phyloP scores from a whole-genome alignment of 2,329 filamentous ascomycete species.

The Atkinsonella hypoxylon region DNA sequence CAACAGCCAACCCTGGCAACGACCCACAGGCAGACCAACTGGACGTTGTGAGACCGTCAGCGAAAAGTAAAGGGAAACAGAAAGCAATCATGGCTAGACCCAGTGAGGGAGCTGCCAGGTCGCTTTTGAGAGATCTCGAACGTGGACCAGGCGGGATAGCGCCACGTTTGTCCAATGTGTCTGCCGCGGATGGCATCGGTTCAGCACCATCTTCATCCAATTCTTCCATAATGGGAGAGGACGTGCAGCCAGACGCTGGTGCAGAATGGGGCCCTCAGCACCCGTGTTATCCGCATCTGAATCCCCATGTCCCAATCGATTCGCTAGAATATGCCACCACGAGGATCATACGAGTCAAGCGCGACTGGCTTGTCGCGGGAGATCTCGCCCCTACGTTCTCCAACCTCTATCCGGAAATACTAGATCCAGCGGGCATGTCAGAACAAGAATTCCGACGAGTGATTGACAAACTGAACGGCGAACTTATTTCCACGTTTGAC shows the following conservation, averaged over 20 bases:
- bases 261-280: slow-evolving; percentile 88
- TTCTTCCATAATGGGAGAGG: slow-evolving; percentile 51
- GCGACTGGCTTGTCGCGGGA: slow-evolving; percentile 84
- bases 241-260: slow-evolving; percentile 54
- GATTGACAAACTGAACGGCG: slow-evolving; percentile 69
- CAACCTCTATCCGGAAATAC: slow-evolving; percentile 90
- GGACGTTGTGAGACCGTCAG: neutral
- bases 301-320: slow-evolving; percentile 73
- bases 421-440: slow-evolving; percentile 69
- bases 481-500: slow-evolving; percentile 65
- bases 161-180: slow-evolving; percentile 34
- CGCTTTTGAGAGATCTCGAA: slow-evolving; percentile 41
- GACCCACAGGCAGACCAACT: neutral
- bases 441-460: slow-evolving; percentile 80
- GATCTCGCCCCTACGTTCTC: slow-evolving; percentile 89
- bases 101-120: slow-evolving; percentile 21
- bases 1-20: neutral
- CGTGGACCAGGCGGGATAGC: slow-evolving; percentile 36
- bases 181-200: slow-evolving; percentile 38
- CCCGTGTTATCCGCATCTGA: slow-evolving; percentile 87
- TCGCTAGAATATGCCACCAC: slow-evolving; percentile 67
- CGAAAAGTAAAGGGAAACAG: slow-evolving; percentile 37
- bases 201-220: slow-evolving; percentile 43
- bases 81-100: slow-evolving; percentile 33
- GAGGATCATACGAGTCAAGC: slow-evolving; percentile 78